Conservation (phyloP, 306 rosid species). For the Rosa persica region DNA sequence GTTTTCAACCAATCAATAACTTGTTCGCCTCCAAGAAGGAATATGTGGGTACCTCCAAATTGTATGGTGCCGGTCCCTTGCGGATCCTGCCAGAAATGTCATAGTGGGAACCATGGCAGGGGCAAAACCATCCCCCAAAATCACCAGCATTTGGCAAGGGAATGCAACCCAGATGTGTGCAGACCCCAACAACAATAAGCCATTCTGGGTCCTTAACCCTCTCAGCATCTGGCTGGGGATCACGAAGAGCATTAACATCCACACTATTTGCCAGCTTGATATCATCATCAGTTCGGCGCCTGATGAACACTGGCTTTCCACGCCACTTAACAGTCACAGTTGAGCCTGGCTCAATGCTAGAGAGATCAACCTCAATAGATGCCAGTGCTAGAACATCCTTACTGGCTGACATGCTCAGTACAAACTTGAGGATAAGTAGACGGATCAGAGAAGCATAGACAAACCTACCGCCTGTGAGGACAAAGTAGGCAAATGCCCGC, state of each 20-base stretch:
- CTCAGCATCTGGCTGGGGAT: conserved; percentile 63
- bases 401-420: conserved; percentile 86
- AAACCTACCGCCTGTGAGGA: conserved; percentile 79
- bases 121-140: conserved; percentile 90
- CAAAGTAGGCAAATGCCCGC: conserved; percentile 89
- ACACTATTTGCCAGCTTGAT: conserved; percentile 73
- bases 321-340: conserved; percentile 93
- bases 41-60: conserved; percentile 85
- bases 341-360: conserved; percentile 74
- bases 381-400: conserved; percentile 94
- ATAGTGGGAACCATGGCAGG: conserved; percentile 89
- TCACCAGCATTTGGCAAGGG: conserved; percentile 93
- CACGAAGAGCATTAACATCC: conserved; percentile 72
- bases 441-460: conserved; percentile 76
- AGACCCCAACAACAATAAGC: conserved; percentile 79
- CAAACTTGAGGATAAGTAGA: conserved; percentile 78
- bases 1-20: conserved; percentile 64
- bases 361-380: conserved; percentile 80
- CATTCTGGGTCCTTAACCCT: conserved; percentile 89
- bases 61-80: conserved; percentile 88
- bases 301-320: conserved; percentile 88
- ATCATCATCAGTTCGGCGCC: conserved; percentile 79
- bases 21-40: conserved; percentile 66
- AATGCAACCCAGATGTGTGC: conserved; percentile 90
- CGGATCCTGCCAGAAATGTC: conserved; percentile 84